Base-by-base conservation (phyloP, 2,329 filamentous ascomycete genomes). In the Acephala macrosclerotiorum region DNA sequence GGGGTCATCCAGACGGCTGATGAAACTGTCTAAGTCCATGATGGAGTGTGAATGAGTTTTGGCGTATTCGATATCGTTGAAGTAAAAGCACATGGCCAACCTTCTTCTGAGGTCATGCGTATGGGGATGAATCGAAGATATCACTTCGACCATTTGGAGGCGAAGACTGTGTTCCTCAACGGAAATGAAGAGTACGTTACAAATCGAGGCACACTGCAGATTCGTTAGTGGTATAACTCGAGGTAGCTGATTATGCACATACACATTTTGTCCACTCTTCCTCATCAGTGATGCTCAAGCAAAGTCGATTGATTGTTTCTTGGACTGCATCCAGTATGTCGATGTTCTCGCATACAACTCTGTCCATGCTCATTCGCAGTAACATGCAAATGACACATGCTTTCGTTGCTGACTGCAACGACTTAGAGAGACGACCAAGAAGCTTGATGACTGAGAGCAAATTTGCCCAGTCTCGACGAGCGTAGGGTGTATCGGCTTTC, bases 41-140 rank as follows among this genome's bases (percentile, higher is more conserved):
- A 74, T 73, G 25, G 77, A 73, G 62, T 85, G 78, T 0, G 83
- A 78, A 29, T 80, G 76, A 14, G 78, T 74, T 33, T 77, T 75
- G 9, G 80, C 79, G 1, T 84, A 78, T 0, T 76, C 68, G 0
- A 80, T 71, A 68, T 88, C 81, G 35, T 82, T 75, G 66, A 92
- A 85, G 68, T 92, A 81, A 69, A 87, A 89, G 1, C 85, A 83
- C 5, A 90, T 79, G 2, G 92, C 90, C 8, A 96, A 81, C 38
- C 89, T 82, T 12, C 90, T 84, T 36, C 89, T 85, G 33, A 95
- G 80, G 40, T 89, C 85, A 67, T 90, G 85, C 1, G 85, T 77
- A 38, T 79, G 77, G 18, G 80, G 72, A 3, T 80, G 83, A 6
- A 79, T 81, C 11, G 84, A 79, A 0, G 91, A 87, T 18, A 95